Conservation (phyloP, 1,284 basidiomycete genomes). For the Cutaneotrichosporon cutaneum region DNA sequence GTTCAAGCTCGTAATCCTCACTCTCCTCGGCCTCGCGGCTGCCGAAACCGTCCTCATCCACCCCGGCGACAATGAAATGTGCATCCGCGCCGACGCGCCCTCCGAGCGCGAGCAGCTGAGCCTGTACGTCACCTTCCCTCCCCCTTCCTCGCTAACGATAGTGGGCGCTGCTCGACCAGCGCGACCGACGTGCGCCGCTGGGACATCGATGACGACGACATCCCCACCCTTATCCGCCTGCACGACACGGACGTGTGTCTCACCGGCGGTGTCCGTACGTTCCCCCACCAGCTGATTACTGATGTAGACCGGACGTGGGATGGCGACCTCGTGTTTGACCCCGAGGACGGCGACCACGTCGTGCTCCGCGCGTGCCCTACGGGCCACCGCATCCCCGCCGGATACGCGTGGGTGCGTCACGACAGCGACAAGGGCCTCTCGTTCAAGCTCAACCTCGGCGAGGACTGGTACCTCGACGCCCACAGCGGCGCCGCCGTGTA, state of each 20-base stretch:
- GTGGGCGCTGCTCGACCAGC: neutral
- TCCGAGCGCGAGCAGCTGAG: constrained; percentile 3
- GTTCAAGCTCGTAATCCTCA: neutral
- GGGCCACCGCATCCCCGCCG: neutral
- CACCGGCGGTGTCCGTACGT: constrained; percentile 1
- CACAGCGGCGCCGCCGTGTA: neutral
- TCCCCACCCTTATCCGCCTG: constrained; percentile 1
- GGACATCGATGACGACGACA: neutral
- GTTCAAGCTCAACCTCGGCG: constrained; percentile 2
- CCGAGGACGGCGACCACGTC: constrained; percentile 4
- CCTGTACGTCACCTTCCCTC: neutral
- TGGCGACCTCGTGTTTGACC: neutral
- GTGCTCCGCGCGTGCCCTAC: constrained; percentile 1
- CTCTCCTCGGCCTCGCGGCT: neutral
- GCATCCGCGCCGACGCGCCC: neutral
- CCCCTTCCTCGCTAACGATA: neutral
- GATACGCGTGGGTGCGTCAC: neutral
- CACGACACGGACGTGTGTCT: neutral
- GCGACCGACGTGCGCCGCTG: neutral
- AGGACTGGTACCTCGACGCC: constrained; percentile 4
- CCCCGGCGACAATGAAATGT: neutral
- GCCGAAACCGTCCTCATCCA: constrained; percentile 1
- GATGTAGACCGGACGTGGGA: neutral
- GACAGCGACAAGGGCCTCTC: neutral
- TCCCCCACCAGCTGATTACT: neutral